Evolutionary conservation across 805 yeast genomes (phyloP).

Genomic region (Brettanomyces anomalus): DNA sequence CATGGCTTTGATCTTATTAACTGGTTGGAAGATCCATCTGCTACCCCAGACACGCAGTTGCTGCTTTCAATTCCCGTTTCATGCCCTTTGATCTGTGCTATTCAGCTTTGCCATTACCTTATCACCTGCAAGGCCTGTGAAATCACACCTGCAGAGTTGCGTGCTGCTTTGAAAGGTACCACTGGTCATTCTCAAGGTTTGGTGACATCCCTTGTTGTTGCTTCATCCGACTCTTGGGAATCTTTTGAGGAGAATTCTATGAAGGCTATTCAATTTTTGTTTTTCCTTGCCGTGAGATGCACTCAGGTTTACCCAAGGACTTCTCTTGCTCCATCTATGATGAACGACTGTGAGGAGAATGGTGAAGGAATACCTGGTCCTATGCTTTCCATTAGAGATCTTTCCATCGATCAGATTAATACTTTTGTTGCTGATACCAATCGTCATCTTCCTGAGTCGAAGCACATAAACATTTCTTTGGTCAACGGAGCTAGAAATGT

Average conservation of each 20-base stretch:
- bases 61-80: slow-evolving; percentile 86
- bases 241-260: slow-evolving; percentile 63
- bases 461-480: slow-evolving; percentile 84
- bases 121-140: slow-evolving; percentile 81
- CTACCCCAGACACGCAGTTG: slow-evolving; percentile 85
- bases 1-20: slow-evolving; percentile 84
- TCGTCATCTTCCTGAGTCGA: slow-evolving; percentile 84
- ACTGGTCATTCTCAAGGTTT: slow-evolving; percentile 91
- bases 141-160: slow-evolving; percentile 80
- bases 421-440: slow-evolving; percentile 76
- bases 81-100: slow-evolving; percentile 95
- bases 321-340: slow-evolving; percentile 85
- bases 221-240: slow-evolving; percentile 78
- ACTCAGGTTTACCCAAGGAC: slow-evolving; percentile 88
- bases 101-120: slow-evolving; percentile 90
- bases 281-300: slow-evolving; percentile 91
- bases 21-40: slow-evolving; percentile 81
- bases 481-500: slow-evolving; percentile 93
- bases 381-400: slow-evolving; percentile 90
- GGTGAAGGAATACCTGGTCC: slow-evolving; percentile 98
- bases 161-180: slow-evolving; percentile 59
- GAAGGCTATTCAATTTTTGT: slow-evolving; percentile 76
- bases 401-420: slow-evolving; percentile 73
- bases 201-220: slow-evolving; percentile 86
- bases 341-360: slow-evolving; percentile 84